Base-by-base conservation (phyloP, 2,329 filamentous ascomycete genomes). In the Microdochium trichocladiopsis region DNA sequence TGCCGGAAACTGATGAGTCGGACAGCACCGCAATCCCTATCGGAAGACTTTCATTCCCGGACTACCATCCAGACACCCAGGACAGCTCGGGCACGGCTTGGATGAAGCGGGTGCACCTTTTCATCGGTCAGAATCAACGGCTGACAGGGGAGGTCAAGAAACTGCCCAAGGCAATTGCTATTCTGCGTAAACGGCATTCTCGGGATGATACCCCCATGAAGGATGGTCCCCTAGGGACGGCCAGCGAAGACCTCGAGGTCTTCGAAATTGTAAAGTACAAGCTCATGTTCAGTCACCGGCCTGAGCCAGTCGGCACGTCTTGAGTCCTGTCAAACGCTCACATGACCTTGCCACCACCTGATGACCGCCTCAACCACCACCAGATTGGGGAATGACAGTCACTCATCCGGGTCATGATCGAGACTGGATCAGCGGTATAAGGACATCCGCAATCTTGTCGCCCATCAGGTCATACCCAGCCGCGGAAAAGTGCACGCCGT, bases 121-220 rank as follows among this genome's bases (percentile, higher is more conserved):
- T 93, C 65, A 81, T 97, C 4, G 94, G 93, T 5, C 82, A 86
- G 63, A 88, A 96, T 66, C 94, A 97, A 72, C 80, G 92, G 55
- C 79, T 97, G 64, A 88, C 84, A 1, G 94, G 94, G 3, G 91
- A 97, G 68, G 84, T 95, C 49, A 95, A 91, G 76, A 95, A 91
- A 70, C 71, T 97, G 49, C 79, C 80, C 5, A 88, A 82, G 63
- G 85, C 92, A 2, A 66, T 96, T 58, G 94, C 87, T 3, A 75
- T 97, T n/a, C 76, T 97, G 23, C 79, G 84, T 56, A 82, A 80
- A 61, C 77, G 76, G 53, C 64, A 58, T 8, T 61, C 56, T 49
- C 73, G 68, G 4, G 63, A 59, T 21, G 60, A 60, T 21, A 69
- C 87, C 25, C 72, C 78, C 61, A 80, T 72, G 67, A 72, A 68